Base-by-base conservation (phyloP, 1,139 yeast genomes). In the Yamadazyma oceani region DNA sequence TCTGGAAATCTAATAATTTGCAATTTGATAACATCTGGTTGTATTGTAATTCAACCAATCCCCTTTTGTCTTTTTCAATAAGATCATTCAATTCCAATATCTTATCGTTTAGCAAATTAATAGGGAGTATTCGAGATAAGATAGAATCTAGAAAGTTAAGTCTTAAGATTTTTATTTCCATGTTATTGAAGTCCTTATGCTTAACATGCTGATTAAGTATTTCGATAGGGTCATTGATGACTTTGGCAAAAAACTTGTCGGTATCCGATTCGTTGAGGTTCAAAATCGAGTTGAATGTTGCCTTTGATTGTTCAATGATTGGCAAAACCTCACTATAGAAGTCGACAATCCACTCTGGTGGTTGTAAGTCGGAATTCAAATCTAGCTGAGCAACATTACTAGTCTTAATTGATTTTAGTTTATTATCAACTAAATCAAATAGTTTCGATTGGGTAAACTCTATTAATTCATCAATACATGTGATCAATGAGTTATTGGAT, bases 291-390 rank as follows among this genome's bases (percentile, higher is more conserved):
- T 57, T 54, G 6, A 63, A 55, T n/a, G 63, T 62, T 19, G 55
- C 52, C 24, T 41, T 46, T 1, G 51, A 46, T 37, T 63, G 66
- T 47, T 78, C 83, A 38, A 78, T 64, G 3, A 75, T 55, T 6
- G 76, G 78, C 40, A 80, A 62, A 14, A 76, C 60, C 23, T 72
- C 80, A 1, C 74, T 56, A 45, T 77, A 66, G 50, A 77, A 79
- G 6, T 78, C 81, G 34, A 76, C 66, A 12, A 84, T 58, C 94
- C 92, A 85, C 45, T 82, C 88, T 0, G 92, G 90, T 7, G 88
- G 77, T 43, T 82, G 73, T 34, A 83, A 62, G 37, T 78, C 82
- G 30, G 65, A 64, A 41, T 66, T 62, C 44, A 56, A 55, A 31
- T 71, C 76, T 24, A 70, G 49, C 40, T 68, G 68, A 2, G 78